Evolutionary conservation across 2,329 filamentous ascomycete genomes (phyloP).

Genomic region (Blastomyces gilchristii): DNA sequence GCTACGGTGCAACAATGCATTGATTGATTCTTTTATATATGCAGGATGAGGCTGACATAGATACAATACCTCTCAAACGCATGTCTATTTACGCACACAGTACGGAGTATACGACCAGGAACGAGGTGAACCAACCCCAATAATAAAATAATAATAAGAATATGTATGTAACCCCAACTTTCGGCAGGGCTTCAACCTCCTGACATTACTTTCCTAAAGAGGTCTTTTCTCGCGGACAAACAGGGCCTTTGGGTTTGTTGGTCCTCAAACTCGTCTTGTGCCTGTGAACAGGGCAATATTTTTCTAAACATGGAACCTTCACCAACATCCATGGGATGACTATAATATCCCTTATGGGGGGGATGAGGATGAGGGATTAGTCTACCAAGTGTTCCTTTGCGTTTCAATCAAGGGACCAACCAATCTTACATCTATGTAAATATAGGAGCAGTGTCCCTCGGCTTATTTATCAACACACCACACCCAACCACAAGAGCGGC

Average conservation of each 20-base stretch:
- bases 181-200: neutral
- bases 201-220: neutral
- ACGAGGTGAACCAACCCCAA: too few species aligned
- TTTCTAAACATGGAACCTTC: neutral
- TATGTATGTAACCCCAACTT: neutral
- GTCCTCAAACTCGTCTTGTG: neutral
- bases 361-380: neutral
- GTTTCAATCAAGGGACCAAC: neutral
- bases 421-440: too few species aligned
- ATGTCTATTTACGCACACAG: neutral
- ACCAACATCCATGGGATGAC: neutral
- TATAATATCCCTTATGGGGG: neutral
- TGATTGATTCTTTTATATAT: neutral
- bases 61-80: neutral
- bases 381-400: neutral
- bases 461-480: neutral
- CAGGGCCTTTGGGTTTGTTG: neutral
- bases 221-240: neutral
- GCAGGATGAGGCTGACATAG: neutral
- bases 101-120: neutral
- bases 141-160: neutral
- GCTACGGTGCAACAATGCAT: neutral
- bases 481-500: neutral
- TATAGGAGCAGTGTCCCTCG: too few species aligned
- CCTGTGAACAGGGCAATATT: neutral